These are phyloP conservation scores for Gymnopilus junonius DNA, from an alignment of 768 basidiomycete species.

Conservation along the genomic window DNA sequence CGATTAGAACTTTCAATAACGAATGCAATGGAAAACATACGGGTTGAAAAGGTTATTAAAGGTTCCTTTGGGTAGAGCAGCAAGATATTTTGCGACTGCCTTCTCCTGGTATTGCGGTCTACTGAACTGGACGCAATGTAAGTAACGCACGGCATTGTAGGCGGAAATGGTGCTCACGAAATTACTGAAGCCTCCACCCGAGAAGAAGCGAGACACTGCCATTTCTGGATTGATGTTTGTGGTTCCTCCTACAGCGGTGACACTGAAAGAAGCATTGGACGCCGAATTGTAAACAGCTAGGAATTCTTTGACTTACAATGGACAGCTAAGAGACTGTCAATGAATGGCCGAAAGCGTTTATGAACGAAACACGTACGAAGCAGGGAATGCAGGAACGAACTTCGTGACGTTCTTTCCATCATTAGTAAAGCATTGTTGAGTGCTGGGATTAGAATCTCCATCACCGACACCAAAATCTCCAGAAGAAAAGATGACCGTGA, in stretches of 20 bases:
- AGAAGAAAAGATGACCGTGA: conserved; percentile 66
- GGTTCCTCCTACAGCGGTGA: conserved; percentile 77
- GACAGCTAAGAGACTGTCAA: conserved; percentile 38
- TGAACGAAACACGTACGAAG: conserved; percentile 39
- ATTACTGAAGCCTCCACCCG: conserved; percentile 77
- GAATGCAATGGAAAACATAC: conserved; percentile 36
- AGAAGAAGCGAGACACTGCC: conserved; percentile 54
- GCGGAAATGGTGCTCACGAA: conserved; percentile 45
- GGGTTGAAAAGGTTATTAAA: conserved; percentile 66
- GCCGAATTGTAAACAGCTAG: neutral
- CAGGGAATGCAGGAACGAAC: conserved; percentile 68
- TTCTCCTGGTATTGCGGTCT: conserved; percentile 58
- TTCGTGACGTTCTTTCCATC: conserved; percentile 54
- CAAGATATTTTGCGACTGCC: conserved; percentile 49
- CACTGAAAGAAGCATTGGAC: conserved; percentile 41
- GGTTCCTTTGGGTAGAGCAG: conserved; percentile 46
- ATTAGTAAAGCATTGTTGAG: conserved; percentile 60
- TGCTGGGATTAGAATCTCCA: conserved; percentile 53
- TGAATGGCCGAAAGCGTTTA: neutral
- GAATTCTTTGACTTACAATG: conserved; percentile 43
- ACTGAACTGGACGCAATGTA: conserved; percentile 41
- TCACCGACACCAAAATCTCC: conserved; percentile 77
- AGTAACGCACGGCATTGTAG: neutral
- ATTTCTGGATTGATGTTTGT: conserved; percentile 55
- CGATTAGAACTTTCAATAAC: neutral